Evolutionary conservation across 345 rosid species (phyloP), one percentile per base, ranked within the genome.

Genomic region (Microthlaspi erraticum): DNA sequence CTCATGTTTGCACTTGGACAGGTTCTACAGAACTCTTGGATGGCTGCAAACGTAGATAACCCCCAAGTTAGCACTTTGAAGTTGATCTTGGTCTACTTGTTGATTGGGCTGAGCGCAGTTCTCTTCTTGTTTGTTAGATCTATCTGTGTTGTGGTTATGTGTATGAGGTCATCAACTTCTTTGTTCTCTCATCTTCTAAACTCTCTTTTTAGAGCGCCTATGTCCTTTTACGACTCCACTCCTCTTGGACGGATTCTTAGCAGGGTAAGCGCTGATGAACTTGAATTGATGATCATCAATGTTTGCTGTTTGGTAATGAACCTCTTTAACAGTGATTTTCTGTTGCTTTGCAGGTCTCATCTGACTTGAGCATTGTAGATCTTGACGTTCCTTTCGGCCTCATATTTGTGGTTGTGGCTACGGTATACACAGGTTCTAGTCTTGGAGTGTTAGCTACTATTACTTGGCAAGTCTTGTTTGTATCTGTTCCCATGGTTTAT

Each of bases 401-500:
- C 20, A 70, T 87, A 63, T 85, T 85, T 70, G 87, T 92, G 62
- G 75, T 82, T 51, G 94, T 82, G 5, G 81, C 96, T 31, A 84
- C 94, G 17, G 61, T 64, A 10, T 89, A 87, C 85, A 64, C 88
- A 18, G 82, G 80, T 58, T 57, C 79, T 63, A 93, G 80, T 75
- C 94, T 93, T 74, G 87, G 88, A 78, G 97, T 89, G 45, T 81
- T 93, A 32, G 87, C 90, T 61, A 83, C 86, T 66, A 84, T 93
- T 49, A 83, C 92, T 20, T 93, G 98, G 98, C 98, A 91, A 83
- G 93, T 87, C 71, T 74, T 93, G 78, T 86, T 93, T 32, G 87
- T 89, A 23, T 82, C 87, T 51, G 74, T 93, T 57, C 98, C 97
- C 7, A 78, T 87, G 81, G 64, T 93, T 16, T 85, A 60, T 68